Conservation (phyloP, 306 rosid species). For the Boehmeria nivea region DNA sequence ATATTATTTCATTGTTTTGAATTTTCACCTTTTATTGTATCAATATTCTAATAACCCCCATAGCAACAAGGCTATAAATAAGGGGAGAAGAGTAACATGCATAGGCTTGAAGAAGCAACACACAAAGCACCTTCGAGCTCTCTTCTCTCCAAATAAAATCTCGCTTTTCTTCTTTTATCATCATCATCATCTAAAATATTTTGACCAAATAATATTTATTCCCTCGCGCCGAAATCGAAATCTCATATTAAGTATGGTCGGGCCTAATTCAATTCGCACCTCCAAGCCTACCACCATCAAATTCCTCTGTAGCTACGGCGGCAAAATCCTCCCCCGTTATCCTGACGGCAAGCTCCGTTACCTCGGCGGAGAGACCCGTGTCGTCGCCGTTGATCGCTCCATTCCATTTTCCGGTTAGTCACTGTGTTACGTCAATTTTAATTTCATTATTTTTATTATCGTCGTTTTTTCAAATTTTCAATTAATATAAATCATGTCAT, state of each 20-base stretch:
- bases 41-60: not conserved
- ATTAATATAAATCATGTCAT: too few relatives aligned
- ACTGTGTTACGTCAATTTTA: not conserved
- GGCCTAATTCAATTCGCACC: conserved; percentile 23
- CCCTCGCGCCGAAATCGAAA: too few relatives aligned
- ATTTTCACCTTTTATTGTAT: not conserved
- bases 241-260: conserved; percentile 35
- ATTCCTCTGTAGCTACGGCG: conserved; percentile 89
- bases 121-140: conserved; percentile 20
- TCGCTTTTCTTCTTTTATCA: not conserved
- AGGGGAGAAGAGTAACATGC: conserved; percentile 22
- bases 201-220: too few relatives aligned
- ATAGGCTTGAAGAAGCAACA: conserved; percentile 51
- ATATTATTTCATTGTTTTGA: not conserved
- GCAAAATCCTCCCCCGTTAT: conserved; percentile 86
- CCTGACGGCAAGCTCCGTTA: conserved; percentile 96
- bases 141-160: too few relatives aligned
- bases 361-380: conserved; percentile 84
- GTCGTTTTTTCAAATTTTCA: too few relatives aligned
- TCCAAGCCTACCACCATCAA: conserved; percentile 43
- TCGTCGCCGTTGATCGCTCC: conserved; percentile 67
- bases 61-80: conserved; percentile 42
- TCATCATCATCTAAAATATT: too few relatives aligned
- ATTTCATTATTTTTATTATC: too few relatives aligned
- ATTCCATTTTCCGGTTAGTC: conserved; percentile 71